Evolutionary conservation across 1,284 basidiomycete genomes (phyloP).

Genomic region (Trichosporon sp.): DNA sequence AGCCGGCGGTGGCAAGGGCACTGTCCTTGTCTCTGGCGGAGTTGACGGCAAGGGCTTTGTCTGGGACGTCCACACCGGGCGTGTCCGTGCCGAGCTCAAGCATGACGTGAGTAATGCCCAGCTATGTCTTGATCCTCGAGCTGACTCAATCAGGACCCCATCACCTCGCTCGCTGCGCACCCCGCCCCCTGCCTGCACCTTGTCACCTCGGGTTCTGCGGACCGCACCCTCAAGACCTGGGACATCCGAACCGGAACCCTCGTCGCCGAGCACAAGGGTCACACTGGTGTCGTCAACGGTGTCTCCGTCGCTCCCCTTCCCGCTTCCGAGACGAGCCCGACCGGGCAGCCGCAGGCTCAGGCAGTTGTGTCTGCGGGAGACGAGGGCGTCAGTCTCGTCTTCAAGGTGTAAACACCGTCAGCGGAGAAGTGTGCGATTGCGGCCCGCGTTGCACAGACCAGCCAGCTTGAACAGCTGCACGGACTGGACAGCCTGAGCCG

Average conservation of each 20-base stretch:
- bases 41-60: conserved; percentile 92
- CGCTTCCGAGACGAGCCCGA: conserved; percentile 37
- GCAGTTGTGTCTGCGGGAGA: conserved; percentile 78
- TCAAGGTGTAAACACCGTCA: neutral
- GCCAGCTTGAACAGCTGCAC: neutral
- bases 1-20: conserved; percentile 54
- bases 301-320: conserved; percentile 58
- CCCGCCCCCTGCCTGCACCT: conserved; percentile 63
- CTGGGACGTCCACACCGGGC: conserved; percentile 85
- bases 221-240: conserved; percentile 83
- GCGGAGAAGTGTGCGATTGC: neutral
- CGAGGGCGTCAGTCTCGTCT: conserved; percentile 75
- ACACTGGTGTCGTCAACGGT: conserved; percentile 71
- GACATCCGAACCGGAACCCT: conserved; percentile 79
- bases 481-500: neutral
- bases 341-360: conserved; percentile 23
- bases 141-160: conserved; percentile 58
- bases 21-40: conserved; percentile 72
- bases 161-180: conserved; percentile 72
- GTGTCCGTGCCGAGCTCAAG: conserved; percentile 68
- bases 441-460: neutral
- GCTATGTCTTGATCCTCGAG: neutral
- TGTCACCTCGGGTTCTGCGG: conserved; percentile 76
- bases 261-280: conserved; percentile 75
- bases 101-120: conserved; percentile 60